Evolutionary conservation across 2,329 filamentous ascomycete species (phyloP), one percentile per base, ranked within the genome.

Genomic region (Hymenotorrendiella dingleyae): DNA sequence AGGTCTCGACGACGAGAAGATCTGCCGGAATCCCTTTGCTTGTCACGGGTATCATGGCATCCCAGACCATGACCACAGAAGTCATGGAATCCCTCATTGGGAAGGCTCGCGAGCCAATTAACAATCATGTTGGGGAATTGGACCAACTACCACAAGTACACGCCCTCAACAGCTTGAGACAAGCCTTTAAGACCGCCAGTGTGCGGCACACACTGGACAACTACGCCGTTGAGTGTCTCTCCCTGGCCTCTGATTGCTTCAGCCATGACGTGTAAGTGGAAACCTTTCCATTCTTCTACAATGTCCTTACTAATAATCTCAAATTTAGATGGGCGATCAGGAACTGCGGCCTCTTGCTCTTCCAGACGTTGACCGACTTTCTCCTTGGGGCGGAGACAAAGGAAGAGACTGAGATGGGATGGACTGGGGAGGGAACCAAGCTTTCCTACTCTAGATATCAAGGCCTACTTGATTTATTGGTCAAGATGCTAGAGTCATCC

Each of bases 1-100:
- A 93, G 58, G 79, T 79, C 3, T 87, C 85, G 0, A 90, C 88
- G 4, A 98, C 94, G 3, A 75, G 93, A 42, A 76, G 94, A 48
- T 98, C 93, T 2, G 93, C 93, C 8, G 93, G 93, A 14, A 83
- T 98, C 33, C 93, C 93, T 0, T 84, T 87, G 7, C 73, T 97
- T 49, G 80, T 97, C 39, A 84, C 84, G 1, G 89, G 87, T 1
- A 80, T 97, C 26, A 68, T 96, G 4, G 76, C 80, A 3, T 80
- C 86, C 7, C 79, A 83, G 49, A 64, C 76, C 0, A 58, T n/a
- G n/a, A n/a, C n/a, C n/a, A n/a, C n/a, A n/a, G n/a, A n/a, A n/a
- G 9, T 9, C 4, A 6, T 12, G 9, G 30, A 34, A 3, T 3
- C 8, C 12, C 10, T 34, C 17, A n/a, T 21, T 12, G 16, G 4